Base-by-base conservation (phyloP, 768 basidiomycete species). In the Pulveroboletus ravenelii region DNA sequence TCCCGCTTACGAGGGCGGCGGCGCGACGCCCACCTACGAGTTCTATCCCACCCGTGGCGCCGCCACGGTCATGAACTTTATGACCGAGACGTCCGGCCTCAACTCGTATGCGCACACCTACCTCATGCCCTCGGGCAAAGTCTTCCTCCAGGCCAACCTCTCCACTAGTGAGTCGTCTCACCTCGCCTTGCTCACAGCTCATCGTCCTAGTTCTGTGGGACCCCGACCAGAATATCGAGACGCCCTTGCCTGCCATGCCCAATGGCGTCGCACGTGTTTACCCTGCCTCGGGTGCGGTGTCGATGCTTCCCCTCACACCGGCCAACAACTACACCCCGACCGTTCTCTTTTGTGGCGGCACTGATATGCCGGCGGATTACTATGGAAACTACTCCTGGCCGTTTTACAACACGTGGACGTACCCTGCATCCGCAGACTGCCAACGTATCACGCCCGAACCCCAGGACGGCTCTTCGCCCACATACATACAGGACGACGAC, bases 271-370 rank as follows among this genome's bases (percentile, higher is more conserved):
- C 80, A 18, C 85, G 92, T 29, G 87, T 91, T 5, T 94, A 94
- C 62, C 93, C 93, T 9, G 94, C 87, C 0, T 92, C 92, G 9
- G 92, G 89, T 30, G 94, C 87, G 0, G 79, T 78, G 3, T 87
- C 87, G 36, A 91, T 98, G 87, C 78, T 98, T 0, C 94, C 94
- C 7, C 77, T 98, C 15, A 94, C 89, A 2, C 87, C 89, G 5
- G 85, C 77, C 23, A 96, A 95, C 72, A 86, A 89, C 63, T 98
- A 89, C 65, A 80, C 77, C 0, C 89, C 87, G 0, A 90, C 91
- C 0, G 64, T 96, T 39, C 61, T 98, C 39, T 94, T 97, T 70
- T 98, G 94, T 56, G 94, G 94, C 44, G 95, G 95, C 25, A 80
- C 81, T 9, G 76, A 87, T 64, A 85, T 95, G 79, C 73, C 83